A percentile compares a stretch with the other conserved stretches of the same genome.
Conservation (phyloP, 129 eudicot species). For the Mikania micrantha region DNA sequence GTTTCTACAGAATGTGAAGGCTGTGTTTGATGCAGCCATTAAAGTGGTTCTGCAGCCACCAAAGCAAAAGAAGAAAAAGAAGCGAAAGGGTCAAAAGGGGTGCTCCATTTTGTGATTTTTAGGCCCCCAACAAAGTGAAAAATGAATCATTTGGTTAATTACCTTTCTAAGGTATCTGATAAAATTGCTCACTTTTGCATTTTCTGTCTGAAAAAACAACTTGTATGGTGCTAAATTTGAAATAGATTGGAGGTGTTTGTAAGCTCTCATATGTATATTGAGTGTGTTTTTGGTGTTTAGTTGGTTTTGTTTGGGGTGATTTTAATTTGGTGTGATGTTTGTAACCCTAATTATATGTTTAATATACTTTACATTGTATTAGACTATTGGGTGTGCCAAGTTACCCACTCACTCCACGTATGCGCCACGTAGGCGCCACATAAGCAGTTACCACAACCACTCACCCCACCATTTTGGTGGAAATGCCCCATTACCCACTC, state of each 20-base stretch:
- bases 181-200: slow-evolving; percentile 26
- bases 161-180: slow-evolving; percentile 26
- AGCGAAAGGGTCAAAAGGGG: slow-evolving; percentile 75
- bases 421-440: no score
- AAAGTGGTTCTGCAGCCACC: slow-evolving; percentile 96
- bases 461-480: no score
- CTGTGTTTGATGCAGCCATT: slow-evolving; percentile 91
- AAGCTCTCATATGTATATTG: slow-evolving; percentile 23
- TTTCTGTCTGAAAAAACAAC: slow-evolving; percentile 27
- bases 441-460: no score
- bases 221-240: slow-evolving; percentile 17
- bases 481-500: no score
- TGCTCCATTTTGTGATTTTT: slow-evolving; percentile 54
- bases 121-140: not conserved
- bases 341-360: slow-evolving; percentile 25
- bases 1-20: slow-evolving; percentile 76
- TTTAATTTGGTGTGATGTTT: slow-evolving; percentile 22
- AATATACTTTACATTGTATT: no score
- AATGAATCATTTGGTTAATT: slow-evolving; percentile 17
- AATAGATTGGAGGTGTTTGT: slow-evolving; percentile 22
- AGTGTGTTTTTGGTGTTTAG: slow-evolving; percentile 31
- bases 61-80: slow-evolving; percentile 91
- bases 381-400: no score
- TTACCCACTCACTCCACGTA: no score
- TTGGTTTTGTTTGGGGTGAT: slow-evolving; percentile 24